Base-by-base conservation (phyloP, 768 basidiomycete species). In the Tylopilus intermedius region DNA sequence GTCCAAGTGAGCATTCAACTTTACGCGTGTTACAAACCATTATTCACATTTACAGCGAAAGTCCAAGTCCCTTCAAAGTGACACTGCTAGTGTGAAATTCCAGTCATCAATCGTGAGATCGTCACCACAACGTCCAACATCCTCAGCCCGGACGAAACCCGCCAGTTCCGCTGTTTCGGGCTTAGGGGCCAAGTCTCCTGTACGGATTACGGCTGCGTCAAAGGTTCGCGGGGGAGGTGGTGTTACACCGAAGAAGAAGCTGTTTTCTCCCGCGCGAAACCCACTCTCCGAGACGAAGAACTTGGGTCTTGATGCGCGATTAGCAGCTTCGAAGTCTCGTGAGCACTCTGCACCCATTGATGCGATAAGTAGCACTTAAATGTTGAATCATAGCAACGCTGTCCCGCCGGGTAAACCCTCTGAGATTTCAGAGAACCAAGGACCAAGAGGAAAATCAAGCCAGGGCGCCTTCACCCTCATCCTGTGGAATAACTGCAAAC, bases 1-100 rank as follows among this genome's bases (percentile, higher is more conserved):
- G 75, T 85, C 30, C 83, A 85, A 73, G 86, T 81, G 55, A 40
- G 72, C 18, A 45, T 46, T 18, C n/a, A 24, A 46, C 53, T 49
- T 45, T 8, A 43, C 15, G 5, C 21, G 7, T 11, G 15, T 2
- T 7, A 49, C n/a, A 32, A 32, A 6, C 14, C 29, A 37, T 41
- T 13, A 30, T 55, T 45, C 30, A 32, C 2, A 14, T 44, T 38
- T 18, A 49, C 38, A 63, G 62, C 47, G 49, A 5, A 68, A 58
- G 35, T 18, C 46, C 41, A 70, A 61, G 50, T 48, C 55, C 48
- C 48, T 47, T 21, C 33, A 37, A 24, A 13, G 33, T 21, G 51
- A 56, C 1, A 22, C 47, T 13, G 26, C 35, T 33, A 51, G 51
- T 33, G 7, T 26, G 49, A 65, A 50, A 30, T 37, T 15, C 44